Percentiles rank a stretch among this genome's conserved stretches.
Conservation (phyloP, 257 asterid genomes). For the Nicotiana knightiana region DNA sequence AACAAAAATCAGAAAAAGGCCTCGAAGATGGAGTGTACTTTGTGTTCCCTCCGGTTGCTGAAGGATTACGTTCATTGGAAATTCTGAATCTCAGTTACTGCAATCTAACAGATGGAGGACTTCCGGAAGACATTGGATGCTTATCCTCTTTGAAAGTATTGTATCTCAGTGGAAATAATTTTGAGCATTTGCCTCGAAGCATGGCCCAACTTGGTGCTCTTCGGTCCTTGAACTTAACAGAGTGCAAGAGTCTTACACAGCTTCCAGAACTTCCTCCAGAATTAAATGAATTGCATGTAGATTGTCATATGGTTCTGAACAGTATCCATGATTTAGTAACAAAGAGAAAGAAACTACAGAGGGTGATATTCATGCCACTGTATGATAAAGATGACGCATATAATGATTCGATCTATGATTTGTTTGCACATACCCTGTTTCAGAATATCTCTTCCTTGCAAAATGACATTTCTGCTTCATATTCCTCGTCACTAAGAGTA, state of each 20-base stretch:
- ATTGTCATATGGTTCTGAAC: too few relatives aligned
- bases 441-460: too few relatives aligned
- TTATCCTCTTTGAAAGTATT: background rate
- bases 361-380: too few relatives aligned
- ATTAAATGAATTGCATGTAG: too few relatives aligned
- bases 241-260: background rate
- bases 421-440: background rate
- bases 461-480: background rate
- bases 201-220: background rate
- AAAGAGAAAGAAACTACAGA: too few relatives aligned
- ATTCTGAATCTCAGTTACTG: background rate
- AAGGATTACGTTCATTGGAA: background rate
- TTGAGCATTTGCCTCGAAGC: background rate
- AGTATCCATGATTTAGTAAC: too few relatives aligned
- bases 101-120: background rate
- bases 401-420: background rate
- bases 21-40: background rate
- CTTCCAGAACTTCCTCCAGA: too few relatives aligned
- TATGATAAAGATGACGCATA: too few relatives aligned
- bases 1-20: background rate
- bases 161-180: accelerated
- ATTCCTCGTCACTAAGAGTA: background rate
- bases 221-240: background rate
- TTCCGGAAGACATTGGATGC: background rate
- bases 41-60: background rate